Conservation (phyloP, 2,329 filamentous ascomycete genomes). For the Bipolaris zeicola region DNA sequence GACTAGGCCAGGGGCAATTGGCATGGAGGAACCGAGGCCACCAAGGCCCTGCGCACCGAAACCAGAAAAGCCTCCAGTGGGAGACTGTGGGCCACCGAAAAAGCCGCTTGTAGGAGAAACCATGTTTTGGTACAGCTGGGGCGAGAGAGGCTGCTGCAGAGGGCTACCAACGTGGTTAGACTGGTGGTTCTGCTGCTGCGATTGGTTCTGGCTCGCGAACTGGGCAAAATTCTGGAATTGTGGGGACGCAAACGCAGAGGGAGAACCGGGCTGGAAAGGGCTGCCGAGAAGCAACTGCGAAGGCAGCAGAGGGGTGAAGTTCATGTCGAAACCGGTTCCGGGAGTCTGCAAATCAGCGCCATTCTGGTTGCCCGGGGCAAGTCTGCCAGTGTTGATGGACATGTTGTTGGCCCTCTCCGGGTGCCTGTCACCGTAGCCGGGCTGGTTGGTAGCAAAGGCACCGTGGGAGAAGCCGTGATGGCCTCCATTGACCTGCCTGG, state of each 20-base stretch:
- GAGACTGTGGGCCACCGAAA: slow-evolving; percentile 81
- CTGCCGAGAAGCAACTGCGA: slow-evolving; percentile 94
- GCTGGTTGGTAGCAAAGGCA: slow-evolving; percentile 83
- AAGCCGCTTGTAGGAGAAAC: slow-evolving; percentile 87
- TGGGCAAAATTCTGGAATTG: slow-evolving; percentile 86
- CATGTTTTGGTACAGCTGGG: slow-evolving; percentile 81
- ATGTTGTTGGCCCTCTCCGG: slow-evolving; percentile 85
- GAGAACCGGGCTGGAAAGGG: slow-evolving; percentile 94
- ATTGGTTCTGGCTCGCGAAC: slow-evolving; percentile 65
- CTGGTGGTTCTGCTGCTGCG: slow-evolving; percentile 63
- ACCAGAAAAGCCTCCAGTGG: slow-evolving; percentile 74
- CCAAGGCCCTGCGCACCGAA: slow-evolving; percentile 64
- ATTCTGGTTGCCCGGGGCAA: slow-evolving; percentile 61
- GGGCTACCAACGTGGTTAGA: slow-evolving; percentile 73
- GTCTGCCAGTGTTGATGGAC: slow-evolving; percentile 84
- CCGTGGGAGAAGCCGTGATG: slow-evolving; percentile 92
- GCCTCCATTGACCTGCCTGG: slow-evolving; percentile 70
- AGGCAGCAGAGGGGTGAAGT: slow-evolving; percentile 93
- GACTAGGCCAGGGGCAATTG: slow-evolving; percentile 77
- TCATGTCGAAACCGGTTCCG: slow-evolving; percentile 93
- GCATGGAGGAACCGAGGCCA: slow-evolving; percentile 74
- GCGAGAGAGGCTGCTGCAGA: slow-evolving; percentile 71
- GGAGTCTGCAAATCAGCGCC: slow-evolving; percentile 80
- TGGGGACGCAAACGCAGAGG: slow-evolving; percentile 84
- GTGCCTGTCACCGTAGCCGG: slow-evolving; percentile 84